These are phyloP conservation scores for Corchorus capsularis DNA, from an alignment of 345 rosid species.

Conservation along the genomic window DNA sequence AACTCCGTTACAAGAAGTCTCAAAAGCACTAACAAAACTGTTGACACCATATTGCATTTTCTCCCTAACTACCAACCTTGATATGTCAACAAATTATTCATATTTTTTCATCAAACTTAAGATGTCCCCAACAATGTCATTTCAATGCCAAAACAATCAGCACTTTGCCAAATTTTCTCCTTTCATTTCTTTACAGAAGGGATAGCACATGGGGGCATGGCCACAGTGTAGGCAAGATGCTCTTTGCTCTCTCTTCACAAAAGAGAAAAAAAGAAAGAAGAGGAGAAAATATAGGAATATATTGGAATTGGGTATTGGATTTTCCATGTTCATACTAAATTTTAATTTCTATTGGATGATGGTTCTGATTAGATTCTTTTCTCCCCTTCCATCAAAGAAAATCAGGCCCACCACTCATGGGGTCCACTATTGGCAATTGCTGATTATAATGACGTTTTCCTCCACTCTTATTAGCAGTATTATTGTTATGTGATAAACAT, in stretches of 20 bases:
- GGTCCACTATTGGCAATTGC: constrained; percentile 17
- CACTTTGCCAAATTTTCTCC: constrained; percentile 29
- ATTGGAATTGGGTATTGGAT: constrained; percentile 24
- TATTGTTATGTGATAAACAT: constrained; percentile 15
- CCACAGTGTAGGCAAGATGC: constrained; percentile 66
- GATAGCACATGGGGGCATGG: constrained; percentile 89
- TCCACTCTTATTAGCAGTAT: background rate
- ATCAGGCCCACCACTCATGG: constrained; percentile 15
- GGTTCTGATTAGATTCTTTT: constrained; percentile 17
- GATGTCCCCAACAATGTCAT: constrained; percentile 60
- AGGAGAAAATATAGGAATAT: constrained; percentile 2
- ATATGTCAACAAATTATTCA: constrained; percentile 39
- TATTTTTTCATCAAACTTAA: constrained; percentile 31
- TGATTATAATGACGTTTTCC: constrained; percentile 20
- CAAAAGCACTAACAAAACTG: constrained; percentile 43
- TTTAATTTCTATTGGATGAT: constrained; percentile 20
- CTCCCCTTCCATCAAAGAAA: constrained; percentile 8
- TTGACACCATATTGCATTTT: constrained; percentile 47
- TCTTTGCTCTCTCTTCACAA: constrained; percentile 49
- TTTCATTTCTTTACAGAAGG: constrained; percentile 70
- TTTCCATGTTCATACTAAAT: constrained; percentile 27
- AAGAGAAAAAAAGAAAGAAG: background rate
- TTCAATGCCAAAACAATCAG: constrained; percentile 49
- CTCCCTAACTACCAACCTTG: constrained; percentile 83
- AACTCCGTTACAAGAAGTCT: constrained; percentile 28